phyloP scores from a whole-genome alignment of 2,329 filamentous ascomycete genomes.

The Colletotrichum sp. region DNA sequence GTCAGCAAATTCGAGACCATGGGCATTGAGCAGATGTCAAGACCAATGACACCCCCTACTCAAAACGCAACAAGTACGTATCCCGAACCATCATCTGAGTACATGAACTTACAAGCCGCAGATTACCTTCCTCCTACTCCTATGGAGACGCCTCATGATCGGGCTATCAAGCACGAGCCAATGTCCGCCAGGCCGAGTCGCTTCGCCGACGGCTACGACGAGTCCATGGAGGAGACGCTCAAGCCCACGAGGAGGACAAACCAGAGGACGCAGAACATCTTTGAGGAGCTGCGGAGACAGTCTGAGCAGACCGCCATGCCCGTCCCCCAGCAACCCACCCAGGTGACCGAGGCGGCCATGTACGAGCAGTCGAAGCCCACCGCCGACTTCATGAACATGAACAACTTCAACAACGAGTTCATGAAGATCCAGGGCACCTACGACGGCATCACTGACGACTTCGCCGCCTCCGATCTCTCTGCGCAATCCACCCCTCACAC shows the following conservation, averaged over 20 bases:
- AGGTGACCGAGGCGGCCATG: slow-evolving; percentile 39
- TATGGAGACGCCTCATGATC: slow-evolving; percentile 64
- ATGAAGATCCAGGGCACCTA: slow-evolving; percentile 41
- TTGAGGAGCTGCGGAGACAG: slow-evolving; percentile 63
- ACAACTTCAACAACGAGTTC: slow-evolving; percentile 50
- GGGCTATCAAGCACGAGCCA: slow-evolving; percentile 45
- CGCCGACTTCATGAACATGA: slow-evolving; percentile 62
- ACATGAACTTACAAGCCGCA: slow-evolving; percentile 33
- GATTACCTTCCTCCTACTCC: slow-evolving; percentile 73
- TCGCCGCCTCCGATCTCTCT: slow-evolving; percentile 50
- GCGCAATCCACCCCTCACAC: slow-evolving; percentile 59
- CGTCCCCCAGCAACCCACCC: slow-evolving; percentile 30
- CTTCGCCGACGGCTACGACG: slow-evolving; percentile 67
- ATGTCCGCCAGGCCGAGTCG: slow-evolving; percentile 42
- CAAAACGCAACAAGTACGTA: slow-evolving; percentile 65
- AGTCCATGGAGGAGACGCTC: slow-evolving; percentile 70
- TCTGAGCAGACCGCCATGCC: slow-evolving; percentile 49
- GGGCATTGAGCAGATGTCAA: slow-evolving; percentile 46
- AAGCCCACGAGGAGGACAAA: slow-evolving; percentile 56
- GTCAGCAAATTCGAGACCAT: slow-evolving; percentile 65
- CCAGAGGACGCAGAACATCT: slow-evolving; percentile 54
- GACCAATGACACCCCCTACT: slow-evolving; percentile 67
- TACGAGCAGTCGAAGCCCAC: slow-evolving; percentile 58
- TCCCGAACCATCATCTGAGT: too few relatives aligned
- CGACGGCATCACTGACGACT: slow-evolving; percentile 35